phyloP scores from a whole-genome alignment of 768 basidiomycete species.

The Boletus reticulatus region DNA sequence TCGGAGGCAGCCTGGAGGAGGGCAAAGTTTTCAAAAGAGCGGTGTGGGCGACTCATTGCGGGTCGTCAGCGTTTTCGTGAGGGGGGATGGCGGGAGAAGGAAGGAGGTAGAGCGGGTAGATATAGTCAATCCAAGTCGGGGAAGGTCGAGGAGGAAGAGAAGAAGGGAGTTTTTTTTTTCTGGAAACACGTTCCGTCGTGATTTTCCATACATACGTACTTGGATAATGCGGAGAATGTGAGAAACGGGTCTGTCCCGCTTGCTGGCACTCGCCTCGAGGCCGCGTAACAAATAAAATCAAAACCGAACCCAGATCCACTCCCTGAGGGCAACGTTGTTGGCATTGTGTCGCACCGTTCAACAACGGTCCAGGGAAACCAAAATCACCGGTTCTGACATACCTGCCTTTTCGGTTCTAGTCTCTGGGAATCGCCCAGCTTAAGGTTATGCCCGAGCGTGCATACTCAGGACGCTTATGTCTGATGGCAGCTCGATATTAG shows the following conservation, averaged over 20 bases:
- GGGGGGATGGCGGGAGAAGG: slow-evolving; percentile 1
- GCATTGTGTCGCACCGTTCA: no score
- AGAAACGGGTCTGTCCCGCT: slow-evolving; percentile 2
- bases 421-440: slow-evolving; percentile 5
- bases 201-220: slow-evolving; percentile 28
- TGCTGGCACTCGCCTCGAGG: slow-evolving; percentile 28
- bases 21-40: slow-evolving; percentile 39
- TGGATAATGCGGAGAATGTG: slow-evolving; percentile 26
- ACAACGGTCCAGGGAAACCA: neutral
- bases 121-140: slow-evolving; percentile 8
- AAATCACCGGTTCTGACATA: neutral
- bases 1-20: slow-evolving; percentile 55
- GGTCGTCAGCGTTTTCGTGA: slow-evolving; percentile 34
- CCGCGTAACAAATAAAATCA: slow-evolving; percentile 11
- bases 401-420: slow-evolving; percentile 18
- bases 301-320: neutral
- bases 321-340: no score
- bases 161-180: neutral
- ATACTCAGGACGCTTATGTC: slow-evolving; percentile 15
- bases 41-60: slow-evolving; percentile 37
- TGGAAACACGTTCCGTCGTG: slow-evolving; percentile 6
- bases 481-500: slow-evolving; percentile 20
- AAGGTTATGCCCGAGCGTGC: slow-evolving; percentile 12
- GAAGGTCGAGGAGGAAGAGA: slow-evolving; percentile 4
- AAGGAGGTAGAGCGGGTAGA: slow-evolving; percentile 15